Evolutionary conservation across 2,329 filamentous ascomycete species (phyloP).

Genomic region (Aureobasidium sp.): DNA sequence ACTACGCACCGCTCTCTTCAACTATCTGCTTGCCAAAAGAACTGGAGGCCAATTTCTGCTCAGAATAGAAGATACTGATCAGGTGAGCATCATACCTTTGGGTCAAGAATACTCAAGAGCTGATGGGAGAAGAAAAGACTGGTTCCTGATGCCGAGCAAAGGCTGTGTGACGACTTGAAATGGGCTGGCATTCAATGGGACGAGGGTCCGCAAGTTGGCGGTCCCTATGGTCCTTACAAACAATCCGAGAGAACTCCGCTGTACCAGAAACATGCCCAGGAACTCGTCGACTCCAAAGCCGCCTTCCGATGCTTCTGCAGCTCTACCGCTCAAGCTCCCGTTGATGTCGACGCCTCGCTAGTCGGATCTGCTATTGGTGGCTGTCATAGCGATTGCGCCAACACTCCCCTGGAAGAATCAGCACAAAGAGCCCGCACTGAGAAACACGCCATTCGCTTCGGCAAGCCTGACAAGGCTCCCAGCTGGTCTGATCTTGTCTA

Average conservation of each 20-base stretch:
- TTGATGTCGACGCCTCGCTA: slow-evolving; percentile 15
- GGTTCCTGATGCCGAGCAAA: slow-evolving; percentile 68
- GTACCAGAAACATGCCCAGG: slow-evolving; percentile 64
- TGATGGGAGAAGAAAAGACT: slow-evolving; percentile 62
- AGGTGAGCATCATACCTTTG: slow-evolving; percentile 45
- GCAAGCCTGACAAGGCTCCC: slow-evolving; percentile 53
- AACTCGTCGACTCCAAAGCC: slow-evolving; percentile 61
- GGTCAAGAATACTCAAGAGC: slow-evolving; percentile 19
- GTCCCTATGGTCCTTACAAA: slow-evolving; percentile 76
- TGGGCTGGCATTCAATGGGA: slow-evolving; percentile 93
- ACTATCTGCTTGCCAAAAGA: slow-evolving; percentile 80
- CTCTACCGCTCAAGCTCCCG: slow-evolving; percentile 41
- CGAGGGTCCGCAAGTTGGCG: slow-evolving; percentile 78
- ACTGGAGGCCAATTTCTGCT: slow-evolving; percentile 87
- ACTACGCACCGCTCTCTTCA: slow-evolving; percentile 87
- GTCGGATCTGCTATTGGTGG: slow-evolving; percentile 48
- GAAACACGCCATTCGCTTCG: slow-evolving; percentile 69
- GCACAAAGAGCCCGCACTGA: slow-evolving; percentile 65
- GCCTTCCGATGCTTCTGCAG: slow-evolving; percentile 95
- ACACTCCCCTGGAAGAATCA: slow-evolving; percentile 60
- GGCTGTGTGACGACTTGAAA: slow-evolving; percentile 68
- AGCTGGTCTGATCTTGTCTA: slow-evolving; percentile 74
- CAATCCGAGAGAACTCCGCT: slow-evolving; percentile 73
- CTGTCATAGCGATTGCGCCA: slow-evolving; percentile 67
- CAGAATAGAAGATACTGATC: slow-evolving; percentile 91